Conservation (phyloP, 768 basidiomycete species). For the Dacryopinax primogenitus region DNA sequence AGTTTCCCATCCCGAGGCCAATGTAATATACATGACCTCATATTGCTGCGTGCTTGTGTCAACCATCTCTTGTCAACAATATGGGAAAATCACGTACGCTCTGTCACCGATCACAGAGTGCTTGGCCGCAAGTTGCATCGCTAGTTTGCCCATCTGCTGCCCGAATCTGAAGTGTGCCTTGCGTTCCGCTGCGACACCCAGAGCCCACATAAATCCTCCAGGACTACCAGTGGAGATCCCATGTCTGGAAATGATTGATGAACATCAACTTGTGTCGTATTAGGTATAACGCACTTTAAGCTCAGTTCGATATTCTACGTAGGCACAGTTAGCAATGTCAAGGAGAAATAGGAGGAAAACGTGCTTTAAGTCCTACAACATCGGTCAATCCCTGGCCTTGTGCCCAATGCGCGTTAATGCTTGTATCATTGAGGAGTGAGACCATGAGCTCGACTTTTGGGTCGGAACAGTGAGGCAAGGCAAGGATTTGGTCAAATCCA, state of each 20-base stretch:
- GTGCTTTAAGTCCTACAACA: conserved; percentile 52
- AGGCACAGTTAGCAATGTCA: neutral
- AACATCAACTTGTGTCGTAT: neutral
- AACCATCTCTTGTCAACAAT: neutral
- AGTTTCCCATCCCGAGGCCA: conserved; percentile 52
- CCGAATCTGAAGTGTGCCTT: conserved; percentile 56
- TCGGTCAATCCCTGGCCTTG: conserved; percentile 43
- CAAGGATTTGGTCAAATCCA: conserved; percentile 54
- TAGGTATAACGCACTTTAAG: conserved; percentile 34
- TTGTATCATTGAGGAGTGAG: conserved; percentile 54
- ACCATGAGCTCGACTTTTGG: conserved; percentile 49
- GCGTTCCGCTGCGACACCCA: conserved; percentile 50
- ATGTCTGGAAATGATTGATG: conserved; percentile 29
- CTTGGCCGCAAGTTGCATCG: conserved; percentile 51
- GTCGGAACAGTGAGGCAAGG: conserved; percentile 50
- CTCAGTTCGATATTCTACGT: conserved; percentile 52
- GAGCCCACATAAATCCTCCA: conserved; percentile 59
- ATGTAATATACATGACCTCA: conserved; percentile 3
- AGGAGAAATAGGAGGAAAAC: conserved; percentile 18
- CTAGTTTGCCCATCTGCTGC: conserved; percentile 51
- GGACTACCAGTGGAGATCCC: conserved; percentile 60
- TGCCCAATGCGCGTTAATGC: conserved; percentile 62
- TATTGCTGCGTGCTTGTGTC: neutral
- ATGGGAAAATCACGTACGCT: neutral
- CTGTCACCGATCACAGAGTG: conserved; percentile 26